Percentiles rank a stretch among this genome's conserved stretches.
phyloP scores from a whole-genome alignment of 495 filamentous ascomycete species.

The Lepidopterella palustris region DNA sequence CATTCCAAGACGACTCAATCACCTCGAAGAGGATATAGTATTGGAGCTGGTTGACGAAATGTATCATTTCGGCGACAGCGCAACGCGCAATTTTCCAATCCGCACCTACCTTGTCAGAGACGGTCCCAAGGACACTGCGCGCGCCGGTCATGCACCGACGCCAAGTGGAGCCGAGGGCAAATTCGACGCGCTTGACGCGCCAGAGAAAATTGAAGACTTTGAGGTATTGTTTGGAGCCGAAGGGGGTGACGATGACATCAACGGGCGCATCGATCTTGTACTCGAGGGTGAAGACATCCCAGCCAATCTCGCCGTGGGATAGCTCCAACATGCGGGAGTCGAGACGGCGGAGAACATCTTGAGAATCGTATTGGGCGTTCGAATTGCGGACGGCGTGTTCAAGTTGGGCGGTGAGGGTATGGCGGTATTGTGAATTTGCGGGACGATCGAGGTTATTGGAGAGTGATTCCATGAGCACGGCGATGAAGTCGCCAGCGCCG shows the following conservation, averaged over 20 bases:
- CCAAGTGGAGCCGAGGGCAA: constrained; percentile 85
- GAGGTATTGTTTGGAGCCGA: constrained; percentile 90
- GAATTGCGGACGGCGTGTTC: constrained; percentile 96
- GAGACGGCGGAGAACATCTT: constrained; percentile 85
- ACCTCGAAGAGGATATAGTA: constrained; percentile 99
- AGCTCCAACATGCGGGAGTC: constrained; percentile 96
- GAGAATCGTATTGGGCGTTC: constrained; percentile 90
- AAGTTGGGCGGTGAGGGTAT: constrained; percentile 91
- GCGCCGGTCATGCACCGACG: constrained; percentile 94
- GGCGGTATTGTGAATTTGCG: constrained; percentile 89
- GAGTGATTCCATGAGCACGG: constrained; percentile 92
- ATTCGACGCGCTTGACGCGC: constrained; percentile 97
- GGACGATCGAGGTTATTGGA: constrained; percentile 88
- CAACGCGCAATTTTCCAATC: constrained; percentile 90
- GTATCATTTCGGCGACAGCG: constrained; percentile 92
- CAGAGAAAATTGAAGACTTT: constrained; percentile 99
- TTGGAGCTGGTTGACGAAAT: constrained; percentile 93
- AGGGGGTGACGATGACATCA: constrained; percentile 93
- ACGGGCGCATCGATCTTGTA: constrained; percentile 98
- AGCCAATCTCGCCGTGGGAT: constrained; percentile 93
- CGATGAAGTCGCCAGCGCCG: constrained; percentile 96
- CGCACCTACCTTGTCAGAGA: constrained; percentile 65
- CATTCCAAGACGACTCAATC: constrained; percentile 89
- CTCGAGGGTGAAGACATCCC: constrained; percentile 98
- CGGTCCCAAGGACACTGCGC: constrained; percentile 76